Conservation (phyloP, 2,329 filamentous ascomycete species). For the Ophiostoma perfectum region DNA sequence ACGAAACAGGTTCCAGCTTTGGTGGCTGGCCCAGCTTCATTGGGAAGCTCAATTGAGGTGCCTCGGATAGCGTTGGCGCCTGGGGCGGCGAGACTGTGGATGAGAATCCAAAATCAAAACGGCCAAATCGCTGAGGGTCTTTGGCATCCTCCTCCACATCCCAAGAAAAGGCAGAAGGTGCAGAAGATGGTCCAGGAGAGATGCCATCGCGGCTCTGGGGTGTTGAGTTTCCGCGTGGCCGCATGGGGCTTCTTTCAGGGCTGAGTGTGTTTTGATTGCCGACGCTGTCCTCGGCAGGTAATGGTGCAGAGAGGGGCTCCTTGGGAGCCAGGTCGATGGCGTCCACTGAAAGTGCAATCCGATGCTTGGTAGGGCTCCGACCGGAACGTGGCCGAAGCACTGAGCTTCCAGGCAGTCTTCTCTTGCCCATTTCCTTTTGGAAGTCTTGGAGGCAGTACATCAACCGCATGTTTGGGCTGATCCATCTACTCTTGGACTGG, state of each 20-base stretch:
- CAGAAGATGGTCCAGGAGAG: slow-evolving; percentile 60
- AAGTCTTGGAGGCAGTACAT: slow-evolving; percentile 88
- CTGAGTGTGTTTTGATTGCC: slow-evolving; percentile 37
- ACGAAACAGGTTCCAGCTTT: neutral
- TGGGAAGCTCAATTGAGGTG: neutral
- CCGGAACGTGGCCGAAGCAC: slow-evolving; percentile 47
- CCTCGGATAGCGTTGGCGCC: neutral
- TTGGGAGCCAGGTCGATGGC: slow-evolving; percentile 48
- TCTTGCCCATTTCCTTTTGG: slow-evolving; percentile 56
- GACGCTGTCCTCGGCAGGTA: slow-evolving; percentile 50
- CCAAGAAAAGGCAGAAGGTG: slow-evolving; percentile 60
- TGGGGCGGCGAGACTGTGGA: slow-evolving; percentile 1
- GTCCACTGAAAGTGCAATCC: slow-evolving; percentile 55
- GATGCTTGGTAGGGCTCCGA: slow-evolving; percentile 55
- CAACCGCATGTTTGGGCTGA: slow-evolving; percentile 85
- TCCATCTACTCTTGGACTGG: slow-evolving; percentile 78
- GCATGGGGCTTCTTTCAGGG: slow-evolving; percentile 40
- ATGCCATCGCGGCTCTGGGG: slow-evolving; percentile 44
- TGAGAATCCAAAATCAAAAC: slow-evolving; percentile 36
- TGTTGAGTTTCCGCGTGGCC: slow-evolving; percentile 50
- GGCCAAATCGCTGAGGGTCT: slow-evolving; percentile 37
- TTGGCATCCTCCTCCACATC: slow-evolving; percentile 44
- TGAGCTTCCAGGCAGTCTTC: slow-evolving; percentile 38
- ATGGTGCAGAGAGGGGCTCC: slow-evolving; percentile 56
- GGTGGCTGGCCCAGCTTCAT: slow-evolving; percentile 1